Conservation (phyloP, 306 rosid genomes). For the Vigna nakashimae region DNA sequence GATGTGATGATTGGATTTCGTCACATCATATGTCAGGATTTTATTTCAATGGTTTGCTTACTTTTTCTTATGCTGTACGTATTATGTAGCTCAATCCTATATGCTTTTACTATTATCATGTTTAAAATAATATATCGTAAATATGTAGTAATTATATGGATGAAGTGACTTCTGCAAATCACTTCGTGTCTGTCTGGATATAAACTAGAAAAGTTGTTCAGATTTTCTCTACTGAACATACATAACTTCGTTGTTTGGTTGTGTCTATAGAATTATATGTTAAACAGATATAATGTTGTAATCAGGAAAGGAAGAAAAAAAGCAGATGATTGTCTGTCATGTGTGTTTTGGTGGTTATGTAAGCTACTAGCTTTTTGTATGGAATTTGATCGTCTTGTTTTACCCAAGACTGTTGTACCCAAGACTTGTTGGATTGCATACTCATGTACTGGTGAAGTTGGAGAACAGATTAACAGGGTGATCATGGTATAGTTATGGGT, state of each 20-base stretch:
- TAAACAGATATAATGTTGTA: background rate
- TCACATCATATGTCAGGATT: background rate
- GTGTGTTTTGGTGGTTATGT: background rate
- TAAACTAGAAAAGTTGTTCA: too few species aligned
- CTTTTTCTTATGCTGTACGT: background rate
- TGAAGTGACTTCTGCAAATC: constrained; percentile 5
- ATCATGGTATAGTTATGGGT: background rate
- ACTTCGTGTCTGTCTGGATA: background rate
- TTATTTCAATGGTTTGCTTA: constrained; percentile 3
- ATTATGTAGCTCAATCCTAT: constrained; percentile 1
- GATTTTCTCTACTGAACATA: too few species aligned
- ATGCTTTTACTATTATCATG: constrained; percentile 5
- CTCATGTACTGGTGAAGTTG: constrained; percentile 4
- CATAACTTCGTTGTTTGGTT: background rate
- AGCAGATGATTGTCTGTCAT: background rate
- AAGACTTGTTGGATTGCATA: constrained; percentile 8
- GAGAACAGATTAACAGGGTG: constrained; percentile 11
- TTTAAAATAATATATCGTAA: background rate
- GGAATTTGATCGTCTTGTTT: constrained; percentile 11
- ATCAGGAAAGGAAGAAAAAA: background rate
- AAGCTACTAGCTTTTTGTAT: background rate
- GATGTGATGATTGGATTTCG: background rate
- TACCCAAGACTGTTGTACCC: constrained; percentile 17
- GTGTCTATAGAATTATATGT: background rate
- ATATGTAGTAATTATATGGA: background rate